phyloP scores from a whole-genome alignment of 371 early-diverging fungal species.

The Lichtheimia ornata region DNA sequence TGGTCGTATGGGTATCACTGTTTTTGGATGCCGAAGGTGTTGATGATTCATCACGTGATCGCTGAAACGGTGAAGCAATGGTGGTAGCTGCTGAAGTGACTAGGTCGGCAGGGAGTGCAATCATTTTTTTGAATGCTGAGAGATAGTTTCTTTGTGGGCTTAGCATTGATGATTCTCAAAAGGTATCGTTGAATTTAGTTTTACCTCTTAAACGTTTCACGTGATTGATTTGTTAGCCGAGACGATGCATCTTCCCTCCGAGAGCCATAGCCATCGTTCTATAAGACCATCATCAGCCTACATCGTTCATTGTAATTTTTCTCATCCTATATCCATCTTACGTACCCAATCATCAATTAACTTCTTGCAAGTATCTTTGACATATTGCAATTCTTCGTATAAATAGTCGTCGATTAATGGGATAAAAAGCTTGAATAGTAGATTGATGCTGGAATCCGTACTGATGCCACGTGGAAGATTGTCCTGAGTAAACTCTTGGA shows the following conservation, averaged over 20 bases:
- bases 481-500: slow-evolving; percentile 54
- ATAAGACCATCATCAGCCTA: background rate
- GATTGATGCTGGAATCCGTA: slow-evolving; percentile 40
- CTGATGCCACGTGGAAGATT: slow-evolving; percentile 26
- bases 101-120: slow-evolving; percentile 49
- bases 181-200: background rate
- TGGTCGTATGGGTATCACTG: background rate
- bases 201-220: slow-evolving; percentile 25
- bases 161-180: background rate
- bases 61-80: slow-evolving; percentile 29
- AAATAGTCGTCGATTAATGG: slow-evolving; percentile 76
- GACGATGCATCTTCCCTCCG: slow-evolving; percentile 18
- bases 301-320: too few species aligned
- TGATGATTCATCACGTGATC: slow-evolving; percentile 10
- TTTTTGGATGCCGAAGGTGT: slow-evolving; percentile 20
- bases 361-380: slow-evolving; percentile 36
- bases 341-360: slow-evolving; percentile 52
- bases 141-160: slow-evolving; percentile 42
- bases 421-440: slow-evolving; percentile 70
- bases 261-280: slow-evolving; percentile 5
- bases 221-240: slow-evolving; percentile 37
- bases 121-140: slow-evolving; percentile 49
- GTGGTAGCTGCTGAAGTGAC: slow-evolving; percentile 49
- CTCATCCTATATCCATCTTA: background rate
- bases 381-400: slow-evolving; percentile 41